Evolutionary conservation across 169 alveolate genomes (phyloP), one percentile per base, ranked within the genome.

Genomic region (Plasmodium adleri): DNA sequence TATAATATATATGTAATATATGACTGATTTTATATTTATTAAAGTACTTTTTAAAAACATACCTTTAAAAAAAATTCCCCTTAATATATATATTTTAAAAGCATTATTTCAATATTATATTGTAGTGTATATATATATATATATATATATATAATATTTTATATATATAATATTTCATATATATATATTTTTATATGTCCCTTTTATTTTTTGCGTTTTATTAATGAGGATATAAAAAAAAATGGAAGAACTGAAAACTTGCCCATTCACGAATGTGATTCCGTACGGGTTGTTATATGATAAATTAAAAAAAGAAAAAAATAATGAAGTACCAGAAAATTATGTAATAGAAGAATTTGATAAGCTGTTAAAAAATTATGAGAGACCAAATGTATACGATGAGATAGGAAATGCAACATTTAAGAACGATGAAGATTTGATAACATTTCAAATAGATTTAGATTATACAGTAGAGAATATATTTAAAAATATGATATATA

Each of bases 391-490:
- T 28, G 60, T 60, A 12, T 78, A 78, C 54, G 89, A 78, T 58
- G 43, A 39, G 3, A 78, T 50, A 22, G 80, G 89, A 3, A 15
- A 2, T 9, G 12, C 67, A n/a, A 32, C 50, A 20, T 3, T 66
- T 13, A 52, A 15, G 28, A 78, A 49, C n/a, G 15, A 78, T 3
- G 74, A 43, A n/a, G 80, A 78, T 28, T 66, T 78, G 24, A 22
- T 78, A 10, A 26, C 67, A 7, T 78, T 78, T 43, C 89, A 78
- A 26, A 66, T 78, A 15, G 89, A 78, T 22, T 64, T 78, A 50
- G 89, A 78, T 50, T 78, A 78, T 60, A 78, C 89, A 26, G 89
- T 78, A 32, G 89, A 78, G 6, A 78, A 45, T 45, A 64, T 78
- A 17, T 78, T 78, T 59, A 64, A 47, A 59, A 78, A 54, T 60